Evolutionary conservation across 805 yeast genomes (phyloP), one percentile per base, ranked within the genome.

Genomic region (Ogataea nakhonphanomensis): DNA sequence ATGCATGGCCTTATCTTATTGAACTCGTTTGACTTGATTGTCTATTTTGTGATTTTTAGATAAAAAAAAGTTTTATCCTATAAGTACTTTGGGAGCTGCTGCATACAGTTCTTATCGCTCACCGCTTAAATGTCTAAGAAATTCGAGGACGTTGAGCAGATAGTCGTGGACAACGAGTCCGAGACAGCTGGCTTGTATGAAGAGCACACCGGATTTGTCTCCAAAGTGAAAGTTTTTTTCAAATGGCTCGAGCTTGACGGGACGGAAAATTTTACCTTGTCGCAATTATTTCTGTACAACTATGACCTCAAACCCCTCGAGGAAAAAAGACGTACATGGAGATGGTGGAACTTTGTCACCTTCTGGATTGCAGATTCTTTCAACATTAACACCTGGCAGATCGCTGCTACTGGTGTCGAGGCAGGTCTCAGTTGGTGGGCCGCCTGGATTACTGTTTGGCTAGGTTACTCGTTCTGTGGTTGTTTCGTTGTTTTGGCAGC

Each of bases 291-390:
- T 53, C 69, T 88, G 27, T 75, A 72, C 57, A 87, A 87, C 62
- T 70, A 72, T 50, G 96, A 88, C 65, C 70, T 88, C 54, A 75
- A 78, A 49, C 95, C 95, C 0, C 88, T 87, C 3, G 91, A 86
- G 56, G 70, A 64, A 11, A 74, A 66, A 3, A 77, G 95, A 54
- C 71, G 95, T 54, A 73, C 75, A n/a, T 88, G 96, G 96, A 66
- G 76, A 22, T 85, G 95, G 95, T 79, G 69, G 61, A 85, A 87
- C 60, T 88, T 67, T 58, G 79, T 84, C 10, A 78, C 76, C 48
- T 84, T 85, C 53, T 88, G 96, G 96, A 62, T 88, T 43, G 88
- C 95, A 0, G 96, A 88, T 59, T 80, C 95, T 24, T 85, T 88
- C 67, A 88, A 88, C 64, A 79, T 88, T 57, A 87, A 85, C 60